A percentile compares a stretch with the other conserved stretches of the same genome.
phyloP scores from a whole-genome alignment of 495 filamentous ascomycete genomes.

The Bathelium albidoporum region DNA sequence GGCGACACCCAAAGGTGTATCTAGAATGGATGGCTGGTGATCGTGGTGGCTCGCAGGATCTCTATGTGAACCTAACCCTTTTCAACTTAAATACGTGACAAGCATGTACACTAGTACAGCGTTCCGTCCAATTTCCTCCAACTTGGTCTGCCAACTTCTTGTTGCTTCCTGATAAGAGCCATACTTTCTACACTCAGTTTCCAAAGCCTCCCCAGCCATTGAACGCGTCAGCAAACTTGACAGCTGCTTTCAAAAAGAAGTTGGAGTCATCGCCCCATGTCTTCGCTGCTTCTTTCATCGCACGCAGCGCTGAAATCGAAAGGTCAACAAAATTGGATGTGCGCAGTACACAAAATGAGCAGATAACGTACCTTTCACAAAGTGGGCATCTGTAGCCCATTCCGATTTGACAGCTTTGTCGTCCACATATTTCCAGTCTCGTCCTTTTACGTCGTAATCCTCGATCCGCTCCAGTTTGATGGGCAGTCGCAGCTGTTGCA shows the following conservation, averaged over 20 bases:
- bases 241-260: conserved; percentile 67
- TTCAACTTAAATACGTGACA: no score
- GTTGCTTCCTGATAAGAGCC: neutral
- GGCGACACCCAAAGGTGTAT: no score
- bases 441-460: conserved; percentile 48
- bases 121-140: neutral
- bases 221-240: conserved; percentile 71
- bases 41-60: no score
- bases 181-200: neutral
- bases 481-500: conserved; percentile 59
- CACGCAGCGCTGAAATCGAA: conserved; percentile 44
- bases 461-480: conserved; percentile 55
- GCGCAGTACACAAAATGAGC: neutral
- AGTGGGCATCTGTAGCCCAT: conserved; percentile 65
- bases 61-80: no score
- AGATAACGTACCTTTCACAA: conserved; percentile 52
- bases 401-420: conserved; percentile 54
- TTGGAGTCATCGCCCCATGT: conserved; percentile 79
- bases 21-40: no score
- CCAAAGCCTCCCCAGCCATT: conserved; percentile 59
- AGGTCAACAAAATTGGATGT: neutral
- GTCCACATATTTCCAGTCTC: conserved; percentile 67
- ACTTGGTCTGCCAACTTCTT: neutral
- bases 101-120: no score
- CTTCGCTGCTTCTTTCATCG: conserved; percentile 59